A percentile compares a stretch with the other conserved stretches of the same genome.
Evolutionary conservation across 257 asterid species (phyloP).

Genomic region (Parsonsia alboflavescens): DNA sequence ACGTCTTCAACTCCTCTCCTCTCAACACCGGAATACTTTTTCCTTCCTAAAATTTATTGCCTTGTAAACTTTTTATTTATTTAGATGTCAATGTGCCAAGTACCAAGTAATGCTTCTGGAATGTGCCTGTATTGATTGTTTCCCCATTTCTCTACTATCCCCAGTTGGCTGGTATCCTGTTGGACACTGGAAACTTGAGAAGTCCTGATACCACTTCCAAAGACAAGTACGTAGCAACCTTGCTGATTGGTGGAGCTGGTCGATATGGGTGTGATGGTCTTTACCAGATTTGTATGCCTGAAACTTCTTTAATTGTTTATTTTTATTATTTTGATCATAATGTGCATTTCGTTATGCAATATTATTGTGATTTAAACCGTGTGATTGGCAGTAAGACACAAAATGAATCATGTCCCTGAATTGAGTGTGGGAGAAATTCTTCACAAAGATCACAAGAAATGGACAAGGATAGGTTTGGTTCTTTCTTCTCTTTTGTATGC

Average conservation of each 20-base stretch:
- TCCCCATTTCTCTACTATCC: background rate
- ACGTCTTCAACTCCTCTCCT: background rate
- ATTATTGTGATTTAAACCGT: background rate
- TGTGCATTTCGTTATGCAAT: background rate
- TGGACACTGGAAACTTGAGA: conserved; percentile 70
- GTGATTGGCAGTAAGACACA: conserved; percentile 53
- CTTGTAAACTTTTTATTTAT: background rate
- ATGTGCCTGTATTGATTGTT: background rate
- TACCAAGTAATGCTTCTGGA: background rate
- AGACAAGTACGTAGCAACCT: conserved; percentile 75
- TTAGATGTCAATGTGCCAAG: background rate
- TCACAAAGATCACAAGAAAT: conserved; percentile 54
- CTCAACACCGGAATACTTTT: background rate
- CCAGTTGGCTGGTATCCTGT: conserved; percentile 80
- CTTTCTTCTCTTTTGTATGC: conserved; percentile 13
- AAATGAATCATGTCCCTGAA: conserved; percentile 38
- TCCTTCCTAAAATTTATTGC: conserved; percentile 5
- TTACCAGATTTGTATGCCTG: conserved; percentile 56
- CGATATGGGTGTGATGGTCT: conserved; percentile 77
- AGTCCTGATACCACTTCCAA: conserved; percentile 45
- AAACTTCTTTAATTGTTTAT: background rate
- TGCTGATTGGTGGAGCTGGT: conserved; percentile 81
- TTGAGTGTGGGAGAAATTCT: conserved; percentile 50
- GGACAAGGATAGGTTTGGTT: conserved; percentile 46
- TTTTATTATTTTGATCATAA: conserved; percentile 10